Base-by-base conservation (phyloP, 257 asterid genomes). In the Lantana camara region DNA sequence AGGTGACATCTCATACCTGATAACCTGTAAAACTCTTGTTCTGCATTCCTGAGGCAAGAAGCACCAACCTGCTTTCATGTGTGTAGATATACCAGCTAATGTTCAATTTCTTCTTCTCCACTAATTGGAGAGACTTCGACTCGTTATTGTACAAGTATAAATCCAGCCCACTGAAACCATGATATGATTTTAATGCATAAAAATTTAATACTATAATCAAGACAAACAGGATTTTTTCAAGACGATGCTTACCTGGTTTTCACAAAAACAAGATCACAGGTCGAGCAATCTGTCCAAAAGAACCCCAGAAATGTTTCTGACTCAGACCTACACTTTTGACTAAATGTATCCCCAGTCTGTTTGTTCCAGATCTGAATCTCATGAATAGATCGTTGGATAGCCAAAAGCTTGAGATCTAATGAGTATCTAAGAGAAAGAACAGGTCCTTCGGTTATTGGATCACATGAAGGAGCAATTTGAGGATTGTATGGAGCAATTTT, bases 51-150 rank as follows among this genome's bases (percentile, higher is more conserved):
- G 95, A 81, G 54, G 99, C 94, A 64, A 93, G 95, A 66, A 90
- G 89, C 81, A 93, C 95, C 91, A 93, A 64, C 82, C 96, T 86
- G 78, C 99, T 93, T 76, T 93, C 99, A 75, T 90, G 99, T 9
- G 97, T 93, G 77, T 93, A 93, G 68, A 82, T 75, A 78, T 85
- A 90, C 99, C 99, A 93, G 64, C 84, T 85, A 37, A 93, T 73
- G 68, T 64, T 85, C 69, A 64, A 24, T 73, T 84, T 90, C 83
- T 85, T 93, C 30, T 89, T 77, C 83, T 90, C 97, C 23, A 73
- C 92, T 73, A 88, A 73, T 60, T 80, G 90, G 66, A 93, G 91
- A 60, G 82, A 80, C 69, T 73, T 83, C 42, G 79, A 74, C 66
- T 77, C 95, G 23, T 74, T 56, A 78, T 70, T 69, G 77, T 77